Evolutionary conservation across 2,329 filamentous ascomycete genomes (phyloP).

Genomic region (Ophioceras dolichostomum): DNA sequence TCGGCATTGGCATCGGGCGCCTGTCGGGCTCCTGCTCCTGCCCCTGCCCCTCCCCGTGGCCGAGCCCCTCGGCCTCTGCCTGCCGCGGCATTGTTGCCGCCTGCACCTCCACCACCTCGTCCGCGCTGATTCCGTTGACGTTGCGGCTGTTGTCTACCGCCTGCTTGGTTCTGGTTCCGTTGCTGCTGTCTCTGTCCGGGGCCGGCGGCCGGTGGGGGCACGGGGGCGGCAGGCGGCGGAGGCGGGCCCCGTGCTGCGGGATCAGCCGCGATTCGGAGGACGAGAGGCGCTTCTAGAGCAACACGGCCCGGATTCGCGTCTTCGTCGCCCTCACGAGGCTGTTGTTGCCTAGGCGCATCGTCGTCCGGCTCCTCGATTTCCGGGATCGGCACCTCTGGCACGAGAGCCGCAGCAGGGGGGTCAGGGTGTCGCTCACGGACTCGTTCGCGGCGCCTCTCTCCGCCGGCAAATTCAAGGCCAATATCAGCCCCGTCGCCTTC

Average conservation of each 20-base stretch:
- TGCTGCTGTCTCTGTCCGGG: slow-evolving; percentile 1
- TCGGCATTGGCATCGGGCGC: not conserved
- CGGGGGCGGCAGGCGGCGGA: slow-evolving; percentile 1
- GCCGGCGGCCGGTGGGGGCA: not conserved
- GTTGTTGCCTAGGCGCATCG: slow-evolving; percentile 12
- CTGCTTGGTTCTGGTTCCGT: not conserved
- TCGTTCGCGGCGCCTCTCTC: too few species aligned
- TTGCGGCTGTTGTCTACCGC: not conserved
- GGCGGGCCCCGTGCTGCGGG: not conserved
- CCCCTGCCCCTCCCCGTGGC: slow-evolving; percentile 1
- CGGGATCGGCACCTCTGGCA: slow-evolving; percentile 6
- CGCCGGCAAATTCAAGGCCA: slow-evolving; percentile 30
- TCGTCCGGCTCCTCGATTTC: slow-evolving; percentile 20
- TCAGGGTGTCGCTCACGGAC: slow-evolving; percentile 5
- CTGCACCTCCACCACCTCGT: not conserved
- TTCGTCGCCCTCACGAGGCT: slow-evolving; percentile 10
- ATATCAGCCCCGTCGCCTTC: slow-evolving; percentile 57
- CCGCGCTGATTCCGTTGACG: not conserved
- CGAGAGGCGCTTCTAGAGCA: slow-evolving; percentile 43
- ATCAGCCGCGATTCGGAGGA: slow-evolving; percentile 36
- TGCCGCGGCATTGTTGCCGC: not conserved
- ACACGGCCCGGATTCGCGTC: slow-evolving; percentile 18
- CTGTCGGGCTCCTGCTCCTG: not conserved
- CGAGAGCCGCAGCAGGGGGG: slow-evolving; percentile 6
- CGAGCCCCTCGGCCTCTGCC: slow-evolving; percentile 2